These are phyloP conservation scores for Umbilicaria muhlenbergii DNA, from an alignment of 495 filamentous ascomycete genomes.

Conservation along the genomic window DNA sequence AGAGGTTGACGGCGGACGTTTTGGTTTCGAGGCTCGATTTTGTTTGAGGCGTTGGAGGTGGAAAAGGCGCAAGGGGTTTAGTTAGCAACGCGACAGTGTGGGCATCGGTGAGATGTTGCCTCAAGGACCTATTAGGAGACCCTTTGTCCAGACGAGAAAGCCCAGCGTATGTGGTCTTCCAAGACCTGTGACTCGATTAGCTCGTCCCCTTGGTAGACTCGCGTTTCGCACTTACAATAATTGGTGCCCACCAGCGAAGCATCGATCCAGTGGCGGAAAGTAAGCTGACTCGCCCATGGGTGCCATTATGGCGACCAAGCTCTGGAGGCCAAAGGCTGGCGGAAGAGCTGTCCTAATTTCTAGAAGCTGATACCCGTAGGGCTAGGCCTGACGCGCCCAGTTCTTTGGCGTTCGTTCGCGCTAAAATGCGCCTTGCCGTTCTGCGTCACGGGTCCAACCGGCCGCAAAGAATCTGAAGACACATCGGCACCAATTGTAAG, in stretches of 20 bases:
- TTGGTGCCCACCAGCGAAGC: constrained; percentile 39
- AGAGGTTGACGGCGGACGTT: constrained; percentile 80
- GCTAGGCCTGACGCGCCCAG: no score
- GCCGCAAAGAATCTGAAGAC: no score
- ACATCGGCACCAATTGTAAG: no score
- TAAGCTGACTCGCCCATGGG: constrained; percentile 37
- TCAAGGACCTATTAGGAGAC: constrained; percentile 17
- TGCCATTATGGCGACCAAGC: constrained; percentile 45
- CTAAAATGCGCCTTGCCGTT: no score
- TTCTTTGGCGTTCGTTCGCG: no score
- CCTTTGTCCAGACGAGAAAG: constrained; percentile 37
- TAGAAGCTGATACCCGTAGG: no score
- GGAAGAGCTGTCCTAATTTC: no score
- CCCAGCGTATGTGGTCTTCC: constrained; percentile 54
- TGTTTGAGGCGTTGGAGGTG: constrained; percentile 36
- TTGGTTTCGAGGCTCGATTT: constrained; percentile 69
- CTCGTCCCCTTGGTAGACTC: constrained; percentile 6
- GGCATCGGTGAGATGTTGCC: constrained; percentile 22
- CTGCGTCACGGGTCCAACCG: no score
- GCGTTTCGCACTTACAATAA: constrained; percentile 32
- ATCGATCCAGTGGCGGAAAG: constrained; percentile 49
- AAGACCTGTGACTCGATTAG: constrained; percentile 40
- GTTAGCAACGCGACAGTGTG: constrained; percentile 50
- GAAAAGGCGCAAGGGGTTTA: constrained; percentile 46
- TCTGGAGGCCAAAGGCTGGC: no score